Conservation (phyloP, 1,284 basidiomycete species). For the Cerrena zonata region DNA sequence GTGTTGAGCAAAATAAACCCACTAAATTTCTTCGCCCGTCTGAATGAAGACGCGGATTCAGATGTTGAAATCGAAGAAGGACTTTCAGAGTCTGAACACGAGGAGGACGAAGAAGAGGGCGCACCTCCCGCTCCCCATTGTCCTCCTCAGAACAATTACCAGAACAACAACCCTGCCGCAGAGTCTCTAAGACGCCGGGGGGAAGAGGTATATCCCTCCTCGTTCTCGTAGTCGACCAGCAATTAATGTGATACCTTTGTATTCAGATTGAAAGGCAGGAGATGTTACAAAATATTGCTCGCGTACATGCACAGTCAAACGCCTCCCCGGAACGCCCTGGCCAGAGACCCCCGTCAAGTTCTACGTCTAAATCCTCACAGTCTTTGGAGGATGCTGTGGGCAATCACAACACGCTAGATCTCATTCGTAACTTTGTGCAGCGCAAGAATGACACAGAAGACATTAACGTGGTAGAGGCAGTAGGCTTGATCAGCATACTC, state of each 20-base stretch:
- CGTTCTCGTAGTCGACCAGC: too few relatives aligned
- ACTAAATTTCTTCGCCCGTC: constrained; percentile 8
- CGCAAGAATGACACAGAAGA: neutral
- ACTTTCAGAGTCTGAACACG: neutral
- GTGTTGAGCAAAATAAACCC: neutral
- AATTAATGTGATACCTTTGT: neutral
- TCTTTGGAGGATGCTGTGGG: neutral
- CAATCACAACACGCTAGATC: neutral
- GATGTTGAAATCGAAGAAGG: too few relatives aligned
- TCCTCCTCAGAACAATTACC: too few relatives aligned
- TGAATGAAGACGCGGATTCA: constrained; percentile 15
- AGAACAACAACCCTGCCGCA: neutral
- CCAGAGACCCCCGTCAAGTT: neutral
- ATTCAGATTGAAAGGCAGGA: too few relatives aligned
- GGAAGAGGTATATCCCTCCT: neutral
- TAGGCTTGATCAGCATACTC: neutral
- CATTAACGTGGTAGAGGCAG: neutral
- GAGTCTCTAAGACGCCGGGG: neutral
- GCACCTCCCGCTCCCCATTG: too few relatives aligned
- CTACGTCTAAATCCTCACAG: neutral
- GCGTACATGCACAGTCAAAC: neutral
- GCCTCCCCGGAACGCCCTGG: neutral
- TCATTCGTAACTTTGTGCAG: neutral
- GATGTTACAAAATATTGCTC: too few relatives aligned
- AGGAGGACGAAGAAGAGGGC: neutral